These are phyloP conservation scores for Phoma herbarum DNA, from an alignment of 2,329 filamentous ascomycete species.

Conservation along the genomic window DNA sequence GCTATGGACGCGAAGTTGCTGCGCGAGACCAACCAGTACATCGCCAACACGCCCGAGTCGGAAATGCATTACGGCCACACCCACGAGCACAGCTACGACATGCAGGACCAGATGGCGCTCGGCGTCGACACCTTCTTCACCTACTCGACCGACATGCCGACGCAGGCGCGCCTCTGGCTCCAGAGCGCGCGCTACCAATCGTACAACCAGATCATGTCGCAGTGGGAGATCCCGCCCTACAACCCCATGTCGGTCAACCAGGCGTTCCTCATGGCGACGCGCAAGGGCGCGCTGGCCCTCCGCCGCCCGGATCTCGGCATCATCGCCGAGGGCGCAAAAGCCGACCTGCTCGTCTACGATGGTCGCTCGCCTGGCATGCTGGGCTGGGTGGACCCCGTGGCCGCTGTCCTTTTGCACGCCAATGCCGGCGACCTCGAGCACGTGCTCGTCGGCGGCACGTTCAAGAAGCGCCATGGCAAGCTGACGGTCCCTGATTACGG, in stretches of 20 bases:
- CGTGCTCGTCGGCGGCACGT: conserved; percentile 61
- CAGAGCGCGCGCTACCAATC: conserved; percentile 45
- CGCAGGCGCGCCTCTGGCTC: conserved; percentile 64
- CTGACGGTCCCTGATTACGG: conserved; percentile 32
- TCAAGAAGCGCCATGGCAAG: conserved; percentile 57
- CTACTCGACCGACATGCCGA: conserved; percentile 57
- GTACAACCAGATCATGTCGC: conserved; percentile 36
- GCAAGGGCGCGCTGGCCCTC: conserved; percentile 62
- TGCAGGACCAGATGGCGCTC: conserved; percentile 34
- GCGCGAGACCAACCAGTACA: conserved; percentile 60
- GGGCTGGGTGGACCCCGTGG: conserved; percentile 65
- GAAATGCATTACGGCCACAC: conserved; percentile 67
- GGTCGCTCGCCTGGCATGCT: conserved; percentile 60
- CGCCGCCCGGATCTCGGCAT: conserved; percentile 62
- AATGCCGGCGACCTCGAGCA: conserved; percentile 62
- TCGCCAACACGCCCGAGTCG: conserved; percentile 67
- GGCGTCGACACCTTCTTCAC: conserved; percentile 66
- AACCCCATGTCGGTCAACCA: conserved; percentile 64
- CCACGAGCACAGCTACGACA: background rate
- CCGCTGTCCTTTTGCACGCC: conserved; percentile 65
- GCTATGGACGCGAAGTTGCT: conserved; percentile 54
- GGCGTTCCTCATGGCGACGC: conserved; percentile 65
- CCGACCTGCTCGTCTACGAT: conserved; percentile 64
- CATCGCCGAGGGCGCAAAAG: conserved; percentile 60
- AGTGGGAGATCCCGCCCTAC: conserved; percentile 56